Evolutionary conservation across 805 yeast species (phyloP).

Genomic region (Hemisphaericaspora nanyangensis): DNA sequence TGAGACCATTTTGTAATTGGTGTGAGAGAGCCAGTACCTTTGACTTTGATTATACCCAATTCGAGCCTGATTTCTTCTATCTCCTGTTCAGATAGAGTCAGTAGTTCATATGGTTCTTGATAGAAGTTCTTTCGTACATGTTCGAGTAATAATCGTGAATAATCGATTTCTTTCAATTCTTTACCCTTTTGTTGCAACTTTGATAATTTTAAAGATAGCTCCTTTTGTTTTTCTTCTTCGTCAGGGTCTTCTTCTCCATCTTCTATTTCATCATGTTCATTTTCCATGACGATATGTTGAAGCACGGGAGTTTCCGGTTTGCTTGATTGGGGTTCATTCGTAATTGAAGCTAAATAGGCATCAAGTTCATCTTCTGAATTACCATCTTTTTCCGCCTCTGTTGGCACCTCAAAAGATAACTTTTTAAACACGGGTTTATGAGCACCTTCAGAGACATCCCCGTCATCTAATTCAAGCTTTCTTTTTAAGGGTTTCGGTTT

Average conservation of each 20-base stretch:
- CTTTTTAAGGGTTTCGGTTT: constrained; percentile 8
- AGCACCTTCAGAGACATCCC: constrained; percentile 23
- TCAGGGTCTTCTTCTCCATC: constrained; percentile 30
- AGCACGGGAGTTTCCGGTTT: background rate
- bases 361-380: constrained; percentile 37
- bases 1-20: constrained; percentile 81
- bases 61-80: constrained; percentile 48
- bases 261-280: constrained; percentile 16
- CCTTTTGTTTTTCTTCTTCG: constrained; percentile 29
- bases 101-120: constrained; percentile 53
- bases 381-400: constrained; percentile 19
- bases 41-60: constrained; percentile 63
- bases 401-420: constrained; percentile 12
- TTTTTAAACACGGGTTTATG: constrained; percentile 16
- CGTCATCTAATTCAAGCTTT: constrained; percentile 19
- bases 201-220: constrained; percentile 34
- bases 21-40: constrained; percentile 53
- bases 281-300: background rate
- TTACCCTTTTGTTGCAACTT: constrained; percentile 47
- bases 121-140: constrained; percentile 64
- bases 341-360: constrained; percentile 8
- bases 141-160: constrained; percentile 41
- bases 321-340: too few relatives aligned
- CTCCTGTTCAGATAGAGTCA: constrained; percentile 48
- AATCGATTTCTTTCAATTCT: constrained; percentile 46